These are phyloP conservation scores for Solanum bulbocastanum DNA, from an alignment of 257 asterid genomes.

Conservation along the genomic window DNA sequence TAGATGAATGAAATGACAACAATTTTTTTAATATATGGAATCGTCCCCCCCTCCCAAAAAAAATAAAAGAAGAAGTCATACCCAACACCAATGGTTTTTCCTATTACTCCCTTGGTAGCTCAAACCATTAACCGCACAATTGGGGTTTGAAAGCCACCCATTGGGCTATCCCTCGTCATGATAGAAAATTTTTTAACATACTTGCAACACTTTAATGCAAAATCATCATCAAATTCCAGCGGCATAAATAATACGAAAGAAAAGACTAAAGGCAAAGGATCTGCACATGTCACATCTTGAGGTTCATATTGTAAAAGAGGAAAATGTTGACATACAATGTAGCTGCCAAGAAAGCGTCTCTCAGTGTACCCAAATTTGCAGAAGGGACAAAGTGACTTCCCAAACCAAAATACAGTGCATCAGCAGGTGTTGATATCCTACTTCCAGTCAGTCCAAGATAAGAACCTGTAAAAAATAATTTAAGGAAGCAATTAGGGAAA, in stretches of 20 bases:
- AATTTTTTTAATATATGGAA: background rate
- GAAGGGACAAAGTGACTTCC: conserved; percentile 92
- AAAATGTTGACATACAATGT: conserved; percentile 42
- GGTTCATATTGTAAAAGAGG: background rate
- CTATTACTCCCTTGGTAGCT: background rate
- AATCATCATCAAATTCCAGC: background rate
- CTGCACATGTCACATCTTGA: background rate
- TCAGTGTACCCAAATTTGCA: conserved; percentile 55
- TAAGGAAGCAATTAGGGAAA: background rate
- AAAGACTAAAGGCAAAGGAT: background rate
- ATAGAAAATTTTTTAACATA: background rate
- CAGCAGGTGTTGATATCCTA: conserved; percentile 86
- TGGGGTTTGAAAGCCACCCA: background rate
- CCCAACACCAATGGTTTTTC: background rate
- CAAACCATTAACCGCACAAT: background rate
- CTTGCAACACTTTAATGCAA: background rate
- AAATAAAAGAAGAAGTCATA: background rate
- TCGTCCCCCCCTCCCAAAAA: background rate
- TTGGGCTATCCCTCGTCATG: background rate
- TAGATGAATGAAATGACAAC: background rate
- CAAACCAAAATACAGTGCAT: conserved; percentile 87
- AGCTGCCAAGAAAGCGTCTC: conserved; percentile 51
- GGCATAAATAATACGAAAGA: background rate
- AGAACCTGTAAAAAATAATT: conserved; percentile 52
- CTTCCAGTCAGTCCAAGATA: conserved; percentile 94